phyloP scores from a whole-genome alignment of 371 early-diverging fungal genomes.

The Encephalitozoon cuniculi region DNA sequence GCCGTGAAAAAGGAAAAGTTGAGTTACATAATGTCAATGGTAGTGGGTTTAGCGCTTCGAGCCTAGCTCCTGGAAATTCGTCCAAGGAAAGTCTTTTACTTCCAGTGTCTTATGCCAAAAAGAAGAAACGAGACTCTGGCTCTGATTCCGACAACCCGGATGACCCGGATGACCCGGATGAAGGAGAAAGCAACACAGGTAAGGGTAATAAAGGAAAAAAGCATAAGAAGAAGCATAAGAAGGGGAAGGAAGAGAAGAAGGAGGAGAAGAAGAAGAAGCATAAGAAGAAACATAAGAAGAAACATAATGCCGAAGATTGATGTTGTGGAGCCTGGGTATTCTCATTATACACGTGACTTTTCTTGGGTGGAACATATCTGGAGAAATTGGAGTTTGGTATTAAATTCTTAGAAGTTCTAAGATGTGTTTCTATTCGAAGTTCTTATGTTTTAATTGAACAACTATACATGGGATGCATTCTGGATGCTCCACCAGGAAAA shows the following conservation, averaged over 20 bases:
- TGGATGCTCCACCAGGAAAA: conserved; percentile 37
- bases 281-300: background rate
- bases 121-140: too few relatives aligned
- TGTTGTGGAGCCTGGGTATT: background rate
- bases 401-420: background rate
- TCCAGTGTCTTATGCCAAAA: background rate
- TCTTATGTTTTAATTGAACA: background rate
- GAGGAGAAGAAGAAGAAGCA: background rate
- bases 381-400: background rate
- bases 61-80: background rate
- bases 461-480: background rate
- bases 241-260: background rate
- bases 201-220: background rate
- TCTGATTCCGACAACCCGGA: too few relatives aligned
- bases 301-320: background rate
- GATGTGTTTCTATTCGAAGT: background rate
- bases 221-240: background rate
- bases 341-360: background rate
- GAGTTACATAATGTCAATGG: background rate
- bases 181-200: background rate
- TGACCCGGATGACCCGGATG: background rate
- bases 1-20: background rate
- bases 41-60: background rate
- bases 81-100: background rate
- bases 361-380: background rate